Evolutionary conservation across 257 asterid genomes (phyloP).

Genomic region (Linderniella brevidens): DNA sequence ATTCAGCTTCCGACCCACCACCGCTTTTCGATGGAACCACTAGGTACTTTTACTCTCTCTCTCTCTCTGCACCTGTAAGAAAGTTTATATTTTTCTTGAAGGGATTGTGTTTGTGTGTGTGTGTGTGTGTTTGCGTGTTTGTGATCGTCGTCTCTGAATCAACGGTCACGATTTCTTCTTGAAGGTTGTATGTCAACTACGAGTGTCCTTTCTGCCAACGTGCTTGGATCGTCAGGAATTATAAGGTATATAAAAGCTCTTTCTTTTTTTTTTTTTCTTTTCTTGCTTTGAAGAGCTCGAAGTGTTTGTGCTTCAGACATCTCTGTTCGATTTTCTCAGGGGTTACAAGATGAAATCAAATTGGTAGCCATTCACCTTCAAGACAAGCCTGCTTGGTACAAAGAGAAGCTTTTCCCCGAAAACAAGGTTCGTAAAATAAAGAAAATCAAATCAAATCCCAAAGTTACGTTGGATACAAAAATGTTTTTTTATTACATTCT

Average conservation of each 20-base stretch:
- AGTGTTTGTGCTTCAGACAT: too few species aligned
- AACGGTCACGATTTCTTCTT: constrained; percentile 1
- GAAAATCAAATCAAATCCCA: background rate
- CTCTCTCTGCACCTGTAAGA: too few species aligned
- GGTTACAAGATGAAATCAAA: constrained; percentile 35
- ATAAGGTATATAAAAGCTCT: constrained; percentile 12
- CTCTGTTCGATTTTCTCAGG: constrained; percentile 13
- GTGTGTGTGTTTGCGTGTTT: background rate
- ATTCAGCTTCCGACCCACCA: constrained; percentile 24
- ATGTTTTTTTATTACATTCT: background rate
- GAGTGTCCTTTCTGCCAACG: constrained; percentile 27
- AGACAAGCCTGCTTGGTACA: constrained; percentile 46
- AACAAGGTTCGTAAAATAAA: constrained; percentile 23
- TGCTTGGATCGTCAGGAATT: constrained; percentile 21
- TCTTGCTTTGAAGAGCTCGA: background rate
- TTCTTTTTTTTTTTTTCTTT: background rate
- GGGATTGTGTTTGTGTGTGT: too few species aligned
- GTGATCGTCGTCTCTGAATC: background rate
- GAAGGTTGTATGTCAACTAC: constrained; percentile 23
- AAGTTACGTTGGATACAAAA: too few species aligned
- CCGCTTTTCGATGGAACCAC: constrained; percentile 34
- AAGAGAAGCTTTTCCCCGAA: constrained; percentile 38
- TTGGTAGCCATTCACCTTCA: constrained; percentile 37
- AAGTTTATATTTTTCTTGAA: too few species aligned
- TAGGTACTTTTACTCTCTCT: constrained; percentile 13